Evolutionary conservation across 179 eudicot species (phyloP).

Genomic region (Gypsophila paniculata): DNA sequence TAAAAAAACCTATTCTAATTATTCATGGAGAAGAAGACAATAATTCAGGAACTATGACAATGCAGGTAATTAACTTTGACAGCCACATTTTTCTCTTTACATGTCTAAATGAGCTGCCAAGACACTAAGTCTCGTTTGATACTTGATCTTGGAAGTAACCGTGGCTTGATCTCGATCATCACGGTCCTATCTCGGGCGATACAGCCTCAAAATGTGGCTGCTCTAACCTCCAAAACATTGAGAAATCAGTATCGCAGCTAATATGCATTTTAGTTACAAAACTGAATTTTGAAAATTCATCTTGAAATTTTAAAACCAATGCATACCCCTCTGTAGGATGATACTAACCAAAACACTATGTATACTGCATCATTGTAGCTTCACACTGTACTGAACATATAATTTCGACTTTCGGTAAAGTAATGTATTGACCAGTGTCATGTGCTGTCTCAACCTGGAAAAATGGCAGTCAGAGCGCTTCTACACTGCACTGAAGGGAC

Average conservation of each 20-base stretch:
- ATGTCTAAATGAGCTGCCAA: not conserved
- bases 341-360: not conserved
- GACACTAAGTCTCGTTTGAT: no score
- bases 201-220: no score
- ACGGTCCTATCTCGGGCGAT: no score
- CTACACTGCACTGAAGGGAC: conserved; percentile 89
- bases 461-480: conserved; percentile 82
- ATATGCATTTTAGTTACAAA: no score
- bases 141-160: no score
- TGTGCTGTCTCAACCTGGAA: conserved; percentile 4
- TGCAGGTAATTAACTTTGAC: conserved; percentile 61
- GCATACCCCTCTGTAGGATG: not conserved
- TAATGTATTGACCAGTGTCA: not conserved
- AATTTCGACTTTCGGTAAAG: not conserved
- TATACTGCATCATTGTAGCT: not conserved
- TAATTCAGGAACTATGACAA: conserved; percentile 84
- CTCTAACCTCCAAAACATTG: no score
- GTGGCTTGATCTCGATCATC: no score
- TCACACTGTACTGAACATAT: not conserved
- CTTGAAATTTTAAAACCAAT: not conserved
- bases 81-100: not conserved
- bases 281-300: not conserved
- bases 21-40: conserved; percentile 98
- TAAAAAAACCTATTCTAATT: conserved; percentile 87
- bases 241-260: no score